These are phyloP conservation scores for Xerocomus spinulosus DNA, from an alignment of 768 basidiomycete genomes.

Conservation along the genomic window DNA sequence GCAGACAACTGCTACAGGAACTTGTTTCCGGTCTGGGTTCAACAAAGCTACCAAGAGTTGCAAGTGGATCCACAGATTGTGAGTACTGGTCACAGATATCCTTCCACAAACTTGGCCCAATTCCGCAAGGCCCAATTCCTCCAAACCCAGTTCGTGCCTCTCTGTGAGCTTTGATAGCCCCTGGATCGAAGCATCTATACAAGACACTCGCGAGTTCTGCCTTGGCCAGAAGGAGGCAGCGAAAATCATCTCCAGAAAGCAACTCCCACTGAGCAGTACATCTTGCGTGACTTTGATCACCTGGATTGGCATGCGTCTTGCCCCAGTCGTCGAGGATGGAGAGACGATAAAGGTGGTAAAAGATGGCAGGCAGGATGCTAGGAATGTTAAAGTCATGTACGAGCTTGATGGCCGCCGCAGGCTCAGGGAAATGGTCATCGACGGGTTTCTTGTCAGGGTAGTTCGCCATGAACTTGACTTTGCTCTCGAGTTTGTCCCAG, in stretches of 20 bases:
- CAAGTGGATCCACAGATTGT: slow-evolving; percentile 6
- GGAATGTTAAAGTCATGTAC: slow-evolving; percentile 39
- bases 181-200: not conserved
- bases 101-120: not conserved
- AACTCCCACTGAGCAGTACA: slow-evolving; percentile 26
- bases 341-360: slow-evolving; percentile 41
- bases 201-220: not conserved
- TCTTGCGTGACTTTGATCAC: not conserved
- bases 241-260: slow-evolving; percentile 16
- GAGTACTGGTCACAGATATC: not conserved
- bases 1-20: not conserved
- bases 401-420: slow-evolving; percentile 35
- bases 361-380: slow-evolving; percentile 44
- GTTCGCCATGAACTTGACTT: not conserved
- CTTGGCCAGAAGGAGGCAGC: slow-evolving; percentile 14
- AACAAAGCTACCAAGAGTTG: not conserved
- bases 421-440: slow-evolving; percentile 17
- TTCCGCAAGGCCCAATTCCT: not conserved
- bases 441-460: not conserved
- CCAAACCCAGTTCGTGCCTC: not conserved
- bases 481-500: slow-evolving; percentile 10
- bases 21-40: too few relatives aligned
- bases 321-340: slow-evolving; percentile 19
- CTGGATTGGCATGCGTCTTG: not conserved
- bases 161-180: not conserved